phyloP scores from a whole-genome alignment of 2,329 filamentous ascomycete genomes.

The Colletotrichum orbiculare region DNA sequence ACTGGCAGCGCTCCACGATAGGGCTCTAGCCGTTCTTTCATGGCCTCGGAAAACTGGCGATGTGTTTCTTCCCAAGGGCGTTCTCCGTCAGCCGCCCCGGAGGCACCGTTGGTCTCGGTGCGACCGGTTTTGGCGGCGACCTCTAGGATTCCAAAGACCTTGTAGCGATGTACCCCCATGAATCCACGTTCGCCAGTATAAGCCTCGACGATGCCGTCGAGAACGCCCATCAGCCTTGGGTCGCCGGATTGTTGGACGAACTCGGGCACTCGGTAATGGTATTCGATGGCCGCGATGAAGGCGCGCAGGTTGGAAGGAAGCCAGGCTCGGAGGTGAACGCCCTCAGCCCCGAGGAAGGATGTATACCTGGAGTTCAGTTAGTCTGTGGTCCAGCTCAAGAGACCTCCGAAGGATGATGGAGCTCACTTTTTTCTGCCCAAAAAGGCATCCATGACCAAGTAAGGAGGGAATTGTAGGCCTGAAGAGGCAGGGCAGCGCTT shows the following conservation, averaged over 20 bases:
- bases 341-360: conserved; percentile 63
- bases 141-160: conserved; percentile 66
- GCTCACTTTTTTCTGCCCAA: conserved; percentile 57
- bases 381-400: background rate
- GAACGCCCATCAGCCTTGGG: conserved; percentile 60
- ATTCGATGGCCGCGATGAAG: conserved; percentile 65
- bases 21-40: conserved; percentile 64
- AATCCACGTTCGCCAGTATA: conserved; percentile 67
- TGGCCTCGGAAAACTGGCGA: conserved; percentile 61
- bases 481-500: conserved; percentile 62
- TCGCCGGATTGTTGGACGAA: conserved; percentile 62
- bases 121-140: conserved; percentile 65
- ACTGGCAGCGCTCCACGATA: conserved; percentile 57
- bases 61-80: conserved; percentile 63
- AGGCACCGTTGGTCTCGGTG: conserved; percentile 63
- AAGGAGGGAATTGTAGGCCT: conserved; percentile 63
- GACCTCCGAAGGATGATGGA: accelerated
- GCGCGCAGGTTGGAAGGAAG: conserved; percentile 64
- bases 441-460: conserved; percentile 66
- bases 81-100: conserved; percentile 54
- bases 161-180: conserved; percentile 66
- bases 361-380: conserved; percentile 46
- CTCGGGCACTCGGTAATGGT: conserved; percentile 64
- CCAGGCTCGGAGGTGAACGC: conserved; percentile 64
- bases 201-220: conserved; percentile 65